phyloP scores from a whole-genome alignment of 805 yeast species.

The Ogataea siamensis region DNA sequence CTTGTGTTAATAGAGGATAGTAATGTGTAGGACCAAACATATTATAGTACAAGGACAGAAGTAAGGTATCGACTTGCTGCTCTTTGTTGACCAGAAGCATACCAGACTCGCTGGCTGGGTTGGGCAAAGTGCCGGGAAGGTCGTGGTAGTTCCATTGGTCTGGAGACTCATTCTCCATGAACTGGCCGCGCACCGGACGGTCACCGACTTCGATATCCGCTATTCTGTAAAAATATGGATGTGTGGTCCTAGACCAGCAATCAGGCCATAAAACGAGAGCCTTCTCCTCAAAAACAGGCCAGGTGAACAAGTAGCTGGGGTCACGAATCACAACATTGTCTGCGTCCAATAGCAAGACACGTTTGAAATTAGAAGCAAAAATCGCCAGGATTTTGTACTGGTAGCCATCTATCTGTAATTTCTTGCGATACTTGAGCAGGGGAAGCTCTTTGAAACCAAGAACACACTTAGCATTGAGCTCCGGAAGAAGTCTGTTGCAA shows the following conservation, averaged over 20 bases:
- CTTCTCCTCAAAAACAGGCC: conserved; percentile 40
- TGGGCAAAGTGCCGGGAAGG: conserved; percentile 61
- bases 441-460: conserved; percentile 37
- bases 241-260: conserved; percentile 67
- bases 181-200: conserved; percentile 36
- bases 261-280: conserved; percentile 66
- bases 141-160: conserved; percentile 52
- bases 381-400: conserved; percentile 53
- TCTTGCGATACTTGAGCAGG: conserved; percentile 19
- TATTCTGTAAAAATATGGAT: conserved; percentile 57
- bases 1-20: conserved; percentile 66
- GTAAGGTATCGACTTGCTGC: conserved; percentile 51
- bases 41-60: conserved; percentile 62
- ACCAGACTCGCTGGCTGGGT: conserved; percentile 69
- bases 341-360: conserved; percentile 48
- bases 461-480: conserved; percentile 45
- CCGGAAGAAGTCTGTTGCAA: conserved; percentile 43
- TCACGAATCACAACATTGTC: conserved; percentile 46
- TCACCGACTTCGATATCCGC: conserved; percentile 41
- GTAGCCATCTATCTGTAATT: conserved; percentile 41
- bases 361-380: conserved; percentile 44
- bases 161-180: conserved; percentile 18
- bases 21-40: conserved; percentile 61
- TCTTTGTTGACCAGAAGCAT: conserved; percentile 60
- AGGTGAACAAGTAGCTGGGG: conserved; percentile 46